These are phyloP conservation scores for Notholithocarpus densiflorus DNA, from an alignment of 306 rosid genomes.

Conservation along the genomic window DNA sequence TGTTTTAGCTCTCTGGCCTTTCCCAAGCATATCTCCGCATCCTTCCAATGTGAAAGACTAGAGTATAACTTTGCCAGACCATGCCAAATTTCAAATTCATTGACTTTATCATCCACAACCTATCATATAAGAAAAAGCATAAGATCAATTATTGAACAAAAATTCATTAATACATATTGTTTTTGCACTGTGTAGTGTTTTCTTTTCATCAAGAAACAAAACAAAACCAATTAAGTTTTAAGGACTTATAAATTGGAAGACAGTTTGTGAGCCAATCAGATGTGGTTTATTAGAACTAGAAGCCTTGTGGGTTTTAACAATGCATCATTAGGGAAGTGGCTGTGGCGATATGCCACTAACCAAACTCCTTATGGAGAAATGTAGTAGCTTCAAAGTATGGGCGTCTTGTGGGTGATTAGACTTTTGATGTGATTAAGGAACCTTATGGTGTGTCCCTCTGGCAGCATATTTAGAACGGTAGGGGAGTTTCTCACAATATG, in stretches of 20 bases:
- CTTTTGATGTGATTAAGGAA: too few relatives aligned
- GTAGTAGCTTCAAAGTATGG: too few relatives aligned
- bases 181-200: background rate
- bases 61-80: slow-evolving; percentile 87
- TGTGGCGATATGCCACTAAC: too few relatives aligned
- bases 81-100: slow-evolving; percentile 89
- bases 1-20: slow-evolving; percentile 72
- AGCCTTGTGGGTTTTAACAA: too few relatives aligned
- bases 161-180: background rate
- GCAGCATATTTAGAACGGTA: too few relatives aligned
- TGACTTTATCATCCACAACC: slow-evolving; percentile 65
- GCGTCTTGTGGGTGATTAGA: too few relatives aligned
- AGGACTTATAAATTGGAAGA: background rate
- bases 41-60: slow-evolving; percentile 88
- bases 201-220: background rate
- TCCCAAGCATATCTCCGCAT: slow-evolving; percentile 86
- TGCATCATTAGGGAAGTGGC: too few relatives aligned
- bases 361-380: too few relatives aligned
- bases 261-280: too few relatives aligned
- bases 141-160: slow-evolving; percentile 8
- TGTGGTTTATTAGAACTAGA: too few relatives aligned
- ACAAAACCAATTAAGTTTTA: background rate
- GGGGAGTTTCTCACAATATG: too few relatives aligned
- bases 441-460: too few relatives aligned
- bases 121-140: slow-evolving; percentile 30